Conservation (phyloP, 352 stramenopile species). For the Pythium inflatum region DNA sequence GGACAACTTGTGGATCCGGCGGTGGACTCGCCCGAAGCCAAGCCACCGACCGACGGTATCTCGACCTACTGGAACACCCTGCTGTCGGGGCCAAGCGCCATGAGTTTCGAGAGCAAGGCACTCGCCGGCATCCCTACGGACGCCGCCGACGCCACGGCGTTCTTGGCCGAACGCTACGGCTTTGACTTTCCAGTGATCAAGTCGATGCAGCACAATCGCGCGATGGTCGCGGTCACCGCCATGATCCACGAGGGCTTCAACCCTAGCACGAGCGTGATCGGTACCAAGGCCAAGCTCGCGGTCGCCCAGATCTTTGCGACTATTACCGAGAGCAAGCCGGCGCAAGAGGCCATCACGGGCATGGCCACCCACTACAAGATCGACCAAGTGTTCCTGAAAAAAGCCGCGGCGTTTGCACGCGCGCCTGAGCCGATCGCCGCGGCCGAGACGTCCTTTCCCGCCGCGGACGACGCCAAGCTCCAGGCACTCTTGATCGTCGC, state of each 20-base stretch:
- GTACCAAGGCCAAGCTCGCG: slow-evolving; percentile 17
- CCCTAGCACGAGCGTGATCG: slow-evolving; percentile 20
- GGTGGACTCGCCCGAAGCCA: slow-evolving; percentile 19
- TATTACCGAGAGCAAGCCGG: slow-evolving; percentile 25
- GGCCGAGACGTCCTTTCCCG: slow-evolving; percentile 2
- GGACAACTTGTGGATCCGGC: slow-evolving; percentile 24
- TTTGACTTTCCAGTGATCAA: slow-evolving; percentile 29
- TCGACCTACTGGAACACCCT: slow-evolving; percentile 23
- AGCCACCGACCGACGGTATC: slow-evolving; percentile 7
- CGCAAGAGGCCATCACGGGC: slow-evolving; percentile 15
- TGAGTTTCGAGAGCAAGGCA: slow-evolving; percentile 27
- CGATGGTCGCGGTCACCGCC: slow-evolving; percentile 15
- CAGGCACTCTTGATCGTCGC: slow-evolving; percentile 25
- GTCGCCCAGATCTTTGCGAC: slow-evolving; percentile 26
- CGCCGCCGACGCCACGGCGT: slow-evolving; percentile 9
- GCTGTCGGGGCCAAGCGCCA: slow-evolving; percentile 13
- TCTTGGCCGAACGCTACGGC: slow-evolving; percentile 5
- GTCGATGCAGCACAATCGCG: slow-evolving; percentile 23
- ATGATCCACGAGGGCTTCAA: slow-evolving; percentile 30
- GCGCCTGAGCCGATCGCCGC: slow-evolving; percentile 18
- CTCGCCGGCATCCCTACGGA: slow-evolving; percentile 12
- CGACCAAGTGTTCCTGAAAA: neutral
- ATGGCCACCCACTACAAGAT: slow-evolving; percentile 23
- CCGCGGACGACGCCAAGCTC: slow-evolving; percentile 13
- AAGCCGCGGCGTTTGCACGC: slow-evolving; percentile 5